Percentiles rank a stretch among this genome's conserved stretches.
These are phyloP conservation scores for Olyra latifolia DNA, from an alignment of 176 grass and related monocot species.

Conservation along the genomic window DNA sequence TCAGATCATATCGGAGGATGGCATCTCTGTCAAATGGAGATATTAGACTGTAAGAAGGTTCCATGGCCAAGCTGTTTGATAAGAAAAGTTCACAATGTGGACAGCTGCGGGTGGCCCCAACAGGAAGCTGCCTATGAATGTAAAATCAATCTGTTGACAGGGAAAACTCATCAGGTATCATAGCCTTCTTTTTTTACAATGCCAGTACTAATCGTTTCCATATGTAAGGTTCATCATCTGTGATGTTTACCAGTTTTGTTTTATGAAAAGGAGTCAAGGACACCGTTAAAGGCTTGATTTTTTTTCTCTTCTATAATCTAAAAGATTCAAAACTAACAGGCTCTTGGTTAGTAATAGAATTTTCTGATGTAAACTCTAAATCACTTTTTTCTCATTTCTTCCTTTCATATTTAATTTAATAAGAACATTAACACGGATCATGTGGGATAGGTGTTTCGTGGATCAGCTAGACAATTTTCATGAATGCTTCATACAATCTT, in stretches of 20 bases:
- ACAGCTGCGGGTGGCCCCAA: constrained; percentile 65
- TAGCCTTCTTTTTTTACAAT: not conserved
- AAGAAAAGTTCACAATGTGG: constrained; percentile 56
- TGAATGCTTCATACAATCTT: not conserved
- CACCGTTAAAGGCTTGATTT: not conserved
- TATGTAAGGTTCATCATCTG: not conserved
- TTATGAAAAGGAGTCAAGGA: not conserved
- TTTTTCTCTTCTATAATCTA: not conserved
- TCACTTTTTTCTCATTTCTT: not conserved
- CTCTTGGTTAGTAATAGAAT: not conserved
- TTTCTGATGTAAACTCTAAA: constrained; percentile 17
- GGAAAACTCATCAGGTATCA: constrained; percentile 97
- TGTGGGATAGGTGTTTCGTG: not conserved
- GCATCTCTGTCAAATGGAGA: constrained; percentile 89
- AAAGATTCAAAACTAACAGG: not conserved
- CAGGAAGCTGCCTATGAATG: constrained; percentile 83
- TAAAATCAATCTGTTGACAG: constrained; percentile 90
- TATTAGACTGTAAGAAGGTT: constrained; percentile 86
- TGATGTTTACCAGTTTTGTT: not conserved
- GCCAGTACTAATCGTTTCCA: not conserved
- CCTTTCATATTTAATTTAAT: not conserved
- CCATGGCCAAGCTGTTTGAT: constrained; percentile 66
- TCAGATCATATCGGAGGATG: constrained; percentile 70
- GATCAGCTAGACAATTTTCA: constrained; percentile 1
- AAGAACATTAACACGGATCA: not conserved